These are phyloP conservation scores for Ilyonectria sp. DNA, from an alignment of 2,329 filamentous ascomycete genomes.

Conservation along the genomic window DNA sequence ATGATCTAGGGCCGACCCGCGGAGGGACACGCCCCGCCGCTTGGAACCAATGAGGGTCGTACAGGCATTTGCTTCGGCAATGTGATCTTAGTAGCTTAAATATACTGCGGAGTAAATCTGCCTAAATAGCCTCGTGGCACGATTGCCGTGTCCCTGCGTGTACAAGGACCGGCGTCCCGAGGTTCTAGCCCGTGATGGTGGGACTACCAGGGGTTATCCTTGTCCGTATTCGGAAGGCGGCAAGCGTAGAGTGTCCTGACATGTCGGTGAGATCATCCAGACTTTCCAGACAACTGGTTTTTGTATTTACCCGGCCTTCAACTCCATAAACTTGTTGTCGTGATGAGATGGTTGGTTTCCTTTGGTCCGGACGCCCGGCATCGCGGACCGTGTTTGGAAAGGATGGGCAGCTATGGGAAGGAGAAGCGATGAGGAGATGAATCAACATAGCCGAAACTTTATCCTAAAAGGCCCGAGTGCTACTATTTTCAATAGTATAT, in stretches of 20 bases:
- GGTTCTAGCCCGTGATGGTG: background rate
- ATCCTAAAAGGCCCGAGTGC: background rate
- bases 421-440: background rate
- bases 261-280: background rate
- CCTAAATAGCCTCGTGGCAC: constrained; percentile 3
- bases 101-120: constrained; percentile 3
- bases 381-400: background rate
- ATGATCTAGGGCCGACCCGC: background rate
- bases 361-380: background rate
- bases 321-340: background rate
- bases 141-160: background rate
- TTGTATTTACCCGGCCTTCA: background rate
- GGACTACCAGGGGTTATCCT: background rate
- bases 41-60: background rate
- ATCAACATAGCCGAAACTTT: background rate
- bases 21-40: background rate
- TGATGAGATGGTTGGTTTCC: background rate
- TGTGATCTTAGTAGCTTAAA: background rate
- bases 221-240: background rate
- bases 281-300: too few species aligned
- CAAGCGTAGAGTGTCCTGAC: background rate
- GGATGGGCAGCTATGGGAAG: background rate
- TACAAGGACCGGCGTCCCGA: background rate
- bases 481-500: too few species aligned
- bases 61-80: background rate